A percentile compares a stretch with the other conserved stretches of the same genome.
Evolutionary conservation across 352 stramenopile species (phyloP).

Genomic region (Globisporangium ultimum): DNA sequence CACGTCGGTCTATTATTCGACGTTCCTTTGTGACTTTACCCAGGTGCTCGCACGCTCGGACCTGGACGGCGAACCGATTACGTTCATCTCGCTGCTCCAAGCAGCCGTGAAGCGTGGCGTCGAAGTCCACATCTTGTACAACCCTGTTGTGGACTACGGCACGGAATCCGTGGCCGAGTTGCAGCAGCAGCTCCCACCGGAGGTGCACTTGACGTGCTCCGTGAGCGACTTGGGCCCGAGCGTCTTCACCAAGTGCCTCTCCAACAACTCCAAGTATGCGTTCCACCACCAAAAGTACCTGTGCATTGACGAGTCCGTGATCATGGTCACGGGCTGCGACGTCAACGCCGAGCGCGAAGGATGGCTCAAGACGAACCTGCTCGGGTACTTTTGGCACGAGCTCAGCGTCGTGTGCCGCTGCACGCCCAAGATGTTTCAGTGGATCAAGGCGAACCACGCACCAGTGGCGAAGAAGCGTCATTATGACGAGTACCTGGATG

Average conservation of each 20-base stretch:
- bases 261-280: constrained; percentile 79
- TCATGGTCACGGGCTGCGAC: constrained; percentile 81
- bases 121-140: constrained; percentile 69
- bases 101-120: constrained; percentile 59
- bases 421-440: constrained; percentile 47
- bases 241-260: constrained; percentile 36
- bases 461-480: constrained; percentile 35
- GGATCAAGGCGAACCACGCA: constrained; percentile 58
- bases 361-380: constrained; percentile 52
- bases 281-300: constrained; percentile 86
- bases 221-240: constrained; percentile 68
- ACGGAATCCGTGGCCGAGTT: constrained; percentile 53
- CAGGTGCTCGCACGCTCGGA: constrained; percentile 38
- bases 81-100: constrained; percentile 60
- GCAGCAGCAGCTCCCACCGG: constrained; percentile 35
- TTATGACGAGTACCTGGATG: constrained; percentile 54
- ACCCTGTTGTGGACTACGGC: constrained; percentile 69
- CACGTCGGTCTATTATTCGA: constrained; percentile 75
- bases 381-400: constrained; percentile 81
- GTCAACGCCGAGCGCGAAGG: constrained; percentile 70
- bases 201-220: constrained; percentile 50
- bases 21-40: constrained; percentile 76
- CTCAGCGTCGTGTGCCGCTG: constrained; percentile 52
- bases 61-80: constrained; percentile 23
- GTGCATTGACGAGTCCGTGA: constrained; percentile 47